These are phyloP conservation scores for Backusella macrospora DNA, from an alignment of 192 early-diverging fungal genomes.

Conservation along the genomic window DNA sequence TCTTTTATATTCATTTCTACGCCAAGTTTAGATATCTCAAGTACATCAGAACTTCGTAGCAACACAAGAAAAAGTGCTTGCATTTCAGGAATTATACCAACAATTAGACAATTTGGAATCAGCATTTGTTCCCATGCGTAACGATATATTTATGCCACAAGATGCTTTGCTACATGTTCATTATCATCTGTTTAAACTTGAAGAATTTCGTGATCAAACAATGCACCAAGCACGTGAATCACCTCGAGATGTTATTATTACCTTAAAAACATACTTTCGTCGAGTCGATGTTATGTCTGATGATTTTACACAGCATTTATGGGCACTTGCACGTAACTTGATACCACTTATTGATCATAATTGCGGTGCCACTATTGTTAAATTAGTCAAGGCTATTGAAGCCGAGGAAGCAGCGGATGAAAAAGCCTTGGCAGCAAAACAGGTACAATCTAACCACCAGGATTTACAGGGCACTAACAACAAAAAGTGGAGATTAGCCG, in stretches of 20 bases:
- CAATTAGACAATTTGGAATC: constrained; percentile 72
- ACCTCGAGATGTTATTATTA: constrained; percentile 80
- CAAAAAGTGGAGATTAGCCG: constrained; percentile 46
- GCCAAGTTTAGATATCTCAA: constrained; percentile 70
- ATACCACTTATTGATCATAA: constrained; percentile 77
- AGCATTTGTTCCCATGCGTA: constrained; percentile 70
- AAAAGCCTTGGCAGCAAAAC: constrained; percentile 53
- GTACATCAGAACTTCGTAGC: constrained; percentile 95
- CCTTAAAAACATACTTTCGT: constrained; percentile 86
- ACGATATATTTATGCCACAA: constrained; percentile 67
- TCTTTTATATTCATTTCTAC: background rate
- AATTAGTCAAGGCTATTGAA: constrained; percentile 94
- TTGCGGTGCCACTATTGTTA: constrained; percentile 76
- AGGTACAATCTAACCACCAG: constrained; percentile 50
- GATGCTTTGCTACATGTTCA: constrained; percentile 86
- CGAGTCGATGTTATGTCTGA: constrained; percentile 76
- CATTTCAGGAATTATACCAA: constrained; percentile 86
- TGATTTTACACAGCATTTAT: constrained; percentile 88
- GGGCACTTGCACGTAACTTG: constrained; percentile 78
- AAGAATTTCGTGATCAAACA: constrained; percentile 87
- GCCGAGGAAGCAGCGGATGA: constrained; percentile 90
- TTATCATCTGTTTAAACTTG: constrained; percentile 84
- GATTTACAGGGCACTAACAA: constrained; percentile 40
- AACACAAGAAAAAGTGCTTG: constrained; percentile 82
- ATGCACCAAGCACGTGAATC: constrained; percentile 70